Conservation (phyloP, 1,284 basidiomycete species). For the Cryptococcus wingfieldii region DNA sequence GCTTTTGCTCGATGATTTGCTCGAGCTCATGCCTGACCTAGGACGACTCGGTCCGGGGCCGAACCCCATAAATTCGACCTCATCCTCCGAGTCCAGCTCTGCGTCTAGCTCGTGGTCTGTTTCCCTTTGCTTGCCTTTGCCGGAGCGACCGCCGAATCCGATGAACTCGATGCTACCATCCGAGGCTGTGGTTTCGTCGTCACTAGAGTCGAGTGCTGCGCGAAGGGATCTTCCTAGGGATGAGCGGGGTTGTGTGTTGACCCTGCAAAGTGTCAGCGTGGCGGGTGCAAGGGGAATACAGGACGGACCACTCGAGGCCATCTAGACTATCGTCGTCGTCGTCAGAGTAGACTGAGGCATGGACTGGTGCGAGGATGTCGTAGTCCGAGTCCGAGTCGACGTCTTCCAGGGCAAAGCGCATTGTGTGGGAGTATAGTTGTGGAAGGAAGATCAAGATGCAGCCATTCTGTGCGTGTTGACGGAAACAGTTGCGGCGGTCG, state of each 20-base stretch:
- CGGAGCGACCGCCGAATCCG: constrained; percentile 6
- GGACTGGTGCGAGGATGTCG: constrained; percentile 15
- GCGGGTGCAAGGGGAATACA: constrained; percentile 1
- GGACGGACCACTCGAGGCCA: not conserved
- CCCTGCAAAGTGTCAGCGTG: not conserved
- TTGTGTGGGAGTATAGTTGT: constrained; percentile 1
- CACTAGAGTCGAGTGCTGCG: constrained; percentile 20
- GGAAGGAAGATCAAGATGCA: not conserved
- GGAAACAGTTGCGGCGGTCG: not conserved
- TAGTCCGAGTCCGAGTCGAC: constrained; percentile 8
- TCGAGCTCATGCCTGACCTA: constrained; percentile 6
- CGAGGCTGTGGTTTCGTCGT: constrained; percentile 21
- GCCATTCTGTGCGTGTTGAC: too few relatives aligned
- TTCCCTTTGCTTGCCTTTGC: not conserved
- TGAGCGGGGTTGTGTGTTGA: constrained; percentile 8
- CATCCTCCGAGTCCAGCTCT: constrained; percentile 33
- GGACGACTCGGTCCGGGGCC: not conserved
- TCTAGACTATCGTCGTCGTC: constrained; percentile 9
- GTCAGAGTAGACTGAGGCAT: not conserved
- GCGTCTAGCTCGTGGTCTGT: constrained; percentile 5
- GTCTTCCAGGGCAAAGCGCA: constrained; percentile 32
- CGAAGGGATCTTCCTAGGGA: constrained; percentile 22
- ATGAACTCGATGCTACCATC: constrained; percentile 33
- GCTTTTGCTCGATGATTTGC: not conserved
- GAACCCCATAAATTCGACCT: constrained; percentile 19